A percentile compares a stretch with the other conserved stretches of the same genome.
phyloP scores from a whole-genome alignment of 169 alveolate genomes.

The Ichthyophthirius multifiliis region DNA sequence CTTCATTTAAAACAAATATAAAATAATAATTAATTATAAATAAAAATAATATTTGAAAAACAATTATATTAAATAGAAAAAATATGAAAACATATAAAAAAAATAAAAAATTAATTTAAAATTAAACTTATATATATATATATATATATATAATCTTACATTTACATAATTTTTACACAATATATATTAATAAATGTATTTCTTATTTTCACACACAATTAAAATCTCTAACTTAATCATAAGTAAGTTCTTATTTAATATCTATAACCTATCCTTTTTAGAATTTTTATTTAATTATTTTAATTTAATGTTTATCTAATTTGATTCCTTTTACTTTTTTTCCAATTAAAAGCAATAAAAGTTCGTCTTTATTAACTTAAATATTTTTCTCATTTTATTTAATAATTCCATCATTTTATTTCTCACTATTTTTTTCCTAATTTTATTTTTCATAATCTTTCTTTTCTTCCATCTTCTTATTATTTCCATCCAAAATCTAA shows the following conservation, averaged over 20 bases:
- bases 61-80: too few species aligned
- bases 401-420: slow-evolving; percentile 15
- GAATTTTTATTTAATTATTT: slow-evolving; percentile 80
- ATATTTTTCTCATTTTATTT: slow-evolving; percentile 39
- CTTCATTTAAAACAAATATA: too few species aligned
- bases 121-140: too few species aligned
- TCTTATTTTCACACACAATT: too few species aligned
- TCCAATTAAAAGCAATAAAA: slow-evolving; percentile 45
- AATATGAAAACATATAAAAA: too few species aligned
- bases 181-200: too few species aligned
- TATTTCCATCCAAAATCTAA: slow-evolving; percentile 23
- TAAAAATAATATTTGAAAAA: too few species aligned
- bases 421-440: slow-evolving; percentile 45
- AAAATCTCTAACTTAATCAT: background rate
- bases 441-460: slow-evolving; percentile 57
- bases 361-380: slow-evolving; percentile 46
- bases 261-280: slow-evolving; percentile 80
- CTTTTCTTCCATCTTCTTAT: slow-evolving; percentile 45
- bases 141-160: too few species aligned
- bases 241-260: slow-evolving; percentile 35
- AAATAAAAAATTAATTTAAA: too few species aligned
- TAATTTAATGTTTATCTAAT: slow-evolving; percentile 74
- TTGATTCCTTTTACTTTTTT: slow-evolving; percentile 53
- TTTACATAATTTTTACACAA: too few species aligned
- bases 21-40: too few species aligned